Base-by-base conservation (phyloP, 768 basidiomycete species). In the Tulasnella sp. region DNA sequence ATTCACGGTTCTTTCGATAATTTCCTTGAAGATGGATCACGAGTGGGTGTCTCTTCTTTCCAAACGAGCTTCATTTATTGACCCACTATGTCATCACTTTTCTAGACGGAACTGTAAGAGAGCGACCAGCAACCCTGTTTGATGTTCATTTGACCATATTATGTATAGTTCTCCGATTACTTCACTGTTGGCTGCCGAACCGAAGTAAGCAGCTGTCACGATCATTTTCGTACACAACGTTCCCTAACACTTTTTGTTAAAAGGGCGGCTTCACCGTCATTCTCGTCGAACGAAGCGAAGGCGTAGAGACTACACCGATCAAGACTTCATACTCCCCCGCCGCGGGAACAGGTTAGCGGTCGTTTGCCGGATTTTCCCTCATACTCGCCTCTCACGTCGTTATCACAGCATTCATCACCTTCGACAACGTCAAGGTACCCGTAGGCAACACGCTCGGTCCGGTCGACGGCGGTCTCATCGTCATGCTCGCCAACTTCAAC, bases 271-370 rank as follows among this genome's bases (percentile, higher is more conserved):
- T 95, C 73, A 92, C 94, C 26, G 90, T 93, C 70, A 90, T 97
- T 75, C 84, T 95, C 17, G 88, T 97, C 5, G 92, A 94, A 77
- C 87, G 93, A 19, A 83, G 84, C 7, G 90, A 91, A 74, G 91
- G 91, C 63, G 86, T 95, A 17, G 89, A 92, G 79, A 95, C 94
- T 1, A 90, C 88, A 77, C 80, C 86, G 8, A 95, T 95, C 82
- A 92, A 93, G 82, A 95, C 94, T 11, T 88, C 88, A n/a, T 95
- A 98, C 79, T 95, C 93, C 0, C 76, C 89, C 0, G 82, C 92
- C 3, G 95, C 95, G 16, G 95, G 95, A 11, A 97, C 95, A 0
- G 71, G 69, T 69, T 5, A 69, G 67, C 29, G 12, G 29, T 79
- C 79, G 3, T 68, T 75, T 69, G 29, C n/a, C 35, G 40, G 32